Evolutionary conservation across 2,329 filamentous ascomycete species (phyloP).

Genomic region (Seiridium cupressi): DNA sequence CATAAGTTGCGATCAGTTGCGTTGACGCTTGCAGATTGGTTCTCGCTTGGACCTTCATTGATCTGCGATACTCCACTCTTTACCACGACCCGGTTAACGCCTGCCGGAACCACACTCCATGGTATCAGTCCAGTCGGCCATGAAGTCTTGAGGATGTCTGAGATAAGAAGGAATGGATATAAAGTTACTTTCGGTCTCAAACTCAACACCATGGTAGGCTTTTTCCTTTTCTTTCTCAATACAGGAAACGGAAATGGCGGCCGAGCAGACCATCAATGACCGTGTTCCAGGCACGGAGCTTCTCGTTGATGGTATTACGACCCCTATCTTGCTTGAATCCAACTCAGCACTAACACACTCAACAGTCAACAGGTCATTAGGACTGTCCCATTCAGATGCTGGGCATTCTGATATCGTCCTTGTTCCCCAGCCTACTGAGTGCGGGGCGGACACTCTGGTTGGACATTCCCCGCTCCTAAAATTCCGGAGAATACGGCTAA

Average conservation of each 20-base stretch:
- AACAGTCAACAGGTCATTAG: not conserved
- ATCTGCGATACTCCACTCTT: not conserved
- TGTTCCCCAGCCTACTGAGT: slow-evolving; percentile 9
- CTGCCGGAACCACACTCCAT: not conserved
- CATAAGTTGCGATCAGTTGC: not conserved
- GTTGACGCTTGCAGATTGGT: not conserved
- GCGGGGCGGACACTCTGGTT: slow-evolving; percentile 7
- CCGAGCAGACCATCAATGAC: not conserved
- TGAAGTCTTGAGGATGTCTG: not conserved
- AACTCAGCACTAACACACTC: not conserved
- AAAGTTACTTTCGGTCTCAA: too few species aligned
- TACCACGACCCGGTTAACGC: too few species aligned
- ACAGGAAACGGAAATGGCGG: not conserved
- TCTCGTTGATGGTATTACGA: slow-evolving; percentile 1
- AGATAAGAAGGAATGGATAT: not conserved
- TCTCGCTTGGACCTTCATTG: not conserved
- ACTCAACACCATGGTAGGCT: too few species aligned
- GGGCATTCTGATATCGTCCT: slow-evolving; percentile 10
- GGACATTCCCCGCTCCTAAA: not conserved
- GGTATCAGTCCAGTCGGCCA: too few species aligned
- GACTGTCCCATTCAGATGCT: not conserved
- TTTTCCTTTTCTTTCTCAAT: not conserved
- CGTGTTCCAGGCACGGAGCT: not conserved
- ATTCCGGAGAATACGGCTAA: not conserved
- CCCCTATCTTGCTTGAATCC: not conserved